Evolutionary conservation across 1,139 yeast genomes (phyloP).

Genomic region (Kodamaea anthophila): DNA sequence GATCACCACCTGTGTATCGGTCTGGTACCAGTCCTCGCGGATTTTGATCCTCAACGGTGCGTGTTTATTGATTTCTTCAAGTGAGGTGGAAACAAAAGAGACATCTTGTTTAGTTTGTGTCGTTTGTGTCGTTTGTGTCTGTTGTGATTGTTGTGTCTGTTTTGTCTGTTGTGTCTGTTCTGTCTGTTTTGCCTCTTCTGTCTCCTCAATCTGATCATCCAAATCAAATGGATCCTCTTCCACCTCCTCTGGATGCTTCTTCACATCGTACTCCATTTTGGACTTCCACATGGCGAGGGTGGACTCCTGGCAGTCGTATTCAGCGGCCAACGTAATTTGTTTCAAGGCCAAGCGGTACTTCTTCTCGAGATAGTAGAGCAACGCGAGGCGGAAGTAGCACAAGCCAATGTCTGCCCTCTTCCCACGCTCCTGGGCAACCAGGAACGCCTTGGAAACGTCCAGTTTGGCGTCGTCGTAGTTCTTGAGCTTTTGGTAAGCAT

Average conservation of each 20-base stretch:
- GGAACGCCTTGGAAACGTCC: conserved; percentile 51
- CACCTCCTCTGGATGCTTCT: conserved; percentile 14
- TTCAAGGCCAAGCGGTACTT: conserved; percentile 41
- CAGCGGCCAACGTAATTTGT: conserved; percentile 35
- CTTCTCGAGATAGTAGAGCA: conserved; percentile 43
- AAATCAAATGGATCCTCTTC: conserved; percentile 4
- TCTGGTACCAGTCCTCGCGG: conserved; percentile 80
- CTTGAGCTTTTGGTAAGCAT: conserved; percentile 49
- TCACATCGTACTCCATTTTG: conserved; percentile 36
- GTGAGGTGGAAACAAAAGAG: conserved; percentile 18
- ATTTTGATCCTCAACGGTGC: conserved; percentile 42
- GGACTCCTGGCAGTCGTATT: conserved; percentile 40
- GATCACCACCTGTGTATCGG: conserved; percentile 48
- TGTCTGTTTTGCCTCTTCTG: conserved; percentile 7
- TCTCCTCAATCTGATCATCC: conserved; percentile 1
- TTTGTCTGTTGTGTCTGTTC: conserved; percentile 6
- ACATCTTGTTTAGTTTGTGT: not conserved
- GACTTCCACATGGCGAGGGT: conserved; percentile 47
- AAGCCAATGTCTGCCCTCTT: conserved; percentile 49
- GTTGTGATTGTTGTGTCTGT: not conserved
- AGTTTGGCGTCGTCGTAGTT: conserved; percentile 44
- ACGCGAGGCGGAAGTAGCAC: conserved; percentile 56
- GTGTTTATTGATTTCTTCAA: conserved; percentile 30
- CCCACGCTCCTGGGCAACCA: conserved; percentile 47
- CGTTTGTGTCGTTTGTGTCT: not conserved